Percentiles rank a stretch among this genome's conserved stretches.
Evolutionary conservation across 257 asterid species (phyloP).

Genomic region (Perilla frutescens): DNA sequence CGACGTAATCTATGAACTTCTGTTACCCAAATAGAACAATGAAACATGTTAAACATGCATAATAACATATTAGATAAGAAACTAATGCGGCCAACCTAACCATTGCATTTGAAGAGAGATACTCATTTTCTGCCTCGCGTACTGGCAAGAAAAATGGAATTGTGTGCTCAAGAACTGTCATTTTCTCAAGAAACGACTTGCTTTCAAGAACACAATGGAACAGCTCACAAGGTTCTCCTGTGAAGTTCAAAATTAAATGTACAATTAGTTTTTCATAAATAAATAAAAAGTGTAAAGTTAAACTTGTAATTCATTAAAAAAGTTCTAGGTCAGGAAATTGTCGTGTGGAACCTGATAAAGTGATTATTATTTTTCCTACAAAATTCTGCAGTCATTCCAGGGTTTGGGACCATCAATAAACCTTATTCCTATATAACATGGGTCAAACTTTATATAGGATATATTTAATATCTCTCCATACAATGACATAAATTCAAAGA

Average conservation of each 20-base stretch:
- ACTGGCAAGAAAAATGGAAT: conserved; percentile 93
- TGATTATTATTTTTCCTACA: conserved; percentile 4
- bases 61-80: conserved; percentile 27
- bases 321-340: not conserved
- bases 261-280: conserved; percentile 22
- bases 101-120: conserved; percentile 91
- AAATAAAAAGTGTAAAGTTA: conserved; percentile 1
- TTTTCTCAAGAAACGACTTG: conserved; percentile 98
- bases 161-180: conserved; percentile 91
- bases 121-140: conserved; percentile 84
- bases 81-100: conserved; percentile 51
- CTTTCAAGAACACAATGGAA: conserved; percentile 98
- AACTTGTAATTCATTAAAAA: not conserved
- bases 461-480: not conserved
- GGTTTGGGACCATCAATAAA: not conserved
- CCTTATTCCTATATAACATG: not conserved
- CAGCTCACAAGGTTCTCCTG: conserved; percentile 94
- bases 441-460: not conserved
- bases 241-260: conserved; percentile 28
- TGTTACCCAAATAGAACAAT: conserved; percentile 49
- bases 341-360: not conserved
- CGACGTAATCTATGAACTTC: conserved; percentile 94
- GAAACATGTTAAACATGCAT: conserved; percentile 29
- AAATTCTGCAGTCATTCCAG: not conserved
- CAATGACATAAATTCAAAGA: not conserved